Evolutionary conservation across 2,329 filamentous ascomycete species (phyloP).

Genomic region (Scleromitrula shiraiana): DNA sequence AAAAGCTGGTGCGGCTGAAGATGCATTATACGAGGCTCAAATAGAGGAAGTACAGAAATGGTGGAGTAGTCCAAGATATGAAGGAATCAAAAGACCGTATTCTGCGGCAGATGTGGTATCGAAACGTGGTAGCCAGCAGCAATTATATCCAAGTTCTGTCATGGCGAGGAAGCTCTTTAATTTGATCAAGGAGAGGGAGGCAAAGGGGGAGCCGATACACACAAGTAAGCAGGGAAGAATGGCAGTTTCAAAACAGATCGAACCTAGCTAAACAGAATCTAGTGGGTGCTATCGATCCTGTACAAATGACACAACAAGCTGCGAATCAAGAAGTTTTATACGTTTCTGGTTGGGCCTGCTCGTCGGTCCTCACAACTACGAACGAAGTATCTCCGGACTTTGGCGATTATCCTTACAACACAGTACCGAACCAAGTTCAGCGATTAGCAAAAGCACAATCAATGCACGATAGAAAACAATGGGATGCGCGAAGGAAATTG

Average conservation of each 20-base stretch:
- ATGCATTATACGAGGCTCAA: slow-evolving; percentile 76
- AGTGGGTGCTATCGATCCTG: slow-evolving; percentile 98
- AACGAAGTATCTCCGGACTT: slow-evolving; percentile 98
- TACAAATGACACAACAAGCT: slow-evolving; percentile 98
- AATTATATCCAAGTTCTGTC: slow-evolving; percentile 83
- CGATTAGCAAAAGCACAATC: slow-evolving; percentile 93
- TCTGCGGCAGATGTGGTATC: slow-evolving; percentile 84
- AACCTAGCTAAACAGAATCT: slow-evolving; percentile 14
- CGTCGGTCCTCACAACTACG: slow-evolving; percentile 81
- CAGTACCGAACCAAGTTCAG: slow-evolving; percentile 96
- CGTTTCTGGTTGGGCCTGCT: slow-evolving; percentile 96
- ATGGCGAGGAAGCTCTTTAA: slow-evolving; percentile 96
- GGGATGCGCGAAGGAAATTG: slow-evolving; percentile 76
- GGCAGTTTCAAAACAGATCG: too few species aligned
- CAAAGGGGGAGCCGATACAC: slow-evolving; percentile 80
- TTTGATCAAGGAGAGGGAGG: slow-evolving; percentile 68
- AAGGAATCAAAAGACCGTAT: slow-evolving; percentile 88
- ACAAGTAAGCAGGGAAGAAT: slow-evolving; percentile 80
- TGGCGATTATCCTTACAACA: slow-evolving; percentile 98
- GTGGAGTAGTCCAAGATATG: slow-evolving; percentile 81
- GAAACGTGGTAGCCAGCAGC: slow-evolving; percentile 81
- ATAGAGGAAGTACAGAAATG: slow-evolving; percentile 79
- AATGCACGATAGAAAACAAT: slow-evolving; percentile 93
- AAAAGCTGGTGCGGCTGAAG: slow-evolving; percentile 75
- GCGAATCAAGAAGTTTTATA: slow-evolving; percentile 94